Evolutionary conservation across 805 yeast genomes (phyloP).

Genomic region (Saccharomycopsis lassenensis): DNA sequence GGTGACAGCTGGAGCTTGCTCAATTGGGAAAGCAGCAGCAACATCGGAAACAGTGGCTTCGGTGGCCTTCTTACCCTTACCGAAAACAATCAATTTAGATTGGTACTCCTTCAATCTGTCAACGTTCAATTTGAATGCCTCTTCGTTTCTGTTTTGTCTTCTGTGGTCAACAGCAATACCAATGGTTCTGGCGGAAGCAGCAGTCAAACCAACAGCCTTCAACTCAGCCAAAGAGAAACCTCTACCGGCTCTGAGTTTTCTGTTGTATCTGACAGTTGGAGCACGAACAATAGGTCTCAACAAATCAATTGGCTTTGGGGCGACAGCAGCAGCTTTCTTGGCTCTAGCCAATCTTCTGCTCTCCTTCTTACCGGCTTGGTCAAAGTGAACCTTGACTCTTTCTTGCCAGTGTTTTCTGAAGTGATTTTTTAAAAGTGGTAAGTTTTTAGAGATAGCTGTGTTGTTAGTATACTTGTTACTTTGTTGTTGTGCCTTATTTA

Average conservation of each 20-base stretch:
- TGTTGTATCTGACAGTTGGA: constrained; percentile 98
- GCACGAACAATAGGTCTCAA: constrained; percentile 98
- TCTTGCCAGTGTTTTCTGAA: constrained; percentile 99
- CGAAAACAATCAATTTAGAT: constrained; percentile 89
- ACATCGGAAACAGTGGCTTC: constrained; percentile 64
- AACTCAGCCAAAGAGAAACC: constrained; percentile 98
- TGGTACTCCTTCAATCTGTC: constrained; percentile 94
- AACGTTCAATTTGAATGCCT: constrained; percentile 89
- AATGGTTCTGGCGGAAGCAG: constrained; percentile 94
- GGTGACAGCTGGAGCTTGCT: constrained; percentile 59
- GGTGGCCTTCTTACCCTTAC: constrained; percentile 73
- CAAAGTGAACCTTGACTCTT: constrained; percentile 98
- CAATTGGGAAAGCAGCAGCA: constrained; percentile 85
- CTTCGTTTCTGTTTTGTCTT: constrained; percentile 96
- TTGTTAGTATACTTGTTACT: constrained; percentile 2
- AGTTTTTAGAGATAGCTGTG: constrained; percentile 95
- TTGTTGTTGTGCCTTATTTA: no score
- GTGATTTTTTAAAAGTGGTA: constrained; percentile 98
- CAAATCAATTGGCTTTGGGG: constrained; percentile 96
- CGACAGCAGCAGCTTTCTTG: constrained; percentile 84
- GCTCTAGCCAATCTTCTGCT: constrained; percentile 94
- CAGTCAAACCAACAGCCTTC: constrained; percentile 91
- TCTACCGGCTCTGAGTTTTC: constrained; percentile 99
- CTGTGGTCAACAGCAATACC: constrained; percentile 99
- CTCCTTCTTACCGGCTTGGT: constrained; percentile 99